phyloP scores from a whole-genome alignment of 768 basidiomycete species.

The Pulveroboletus ravenelii region DNA sequence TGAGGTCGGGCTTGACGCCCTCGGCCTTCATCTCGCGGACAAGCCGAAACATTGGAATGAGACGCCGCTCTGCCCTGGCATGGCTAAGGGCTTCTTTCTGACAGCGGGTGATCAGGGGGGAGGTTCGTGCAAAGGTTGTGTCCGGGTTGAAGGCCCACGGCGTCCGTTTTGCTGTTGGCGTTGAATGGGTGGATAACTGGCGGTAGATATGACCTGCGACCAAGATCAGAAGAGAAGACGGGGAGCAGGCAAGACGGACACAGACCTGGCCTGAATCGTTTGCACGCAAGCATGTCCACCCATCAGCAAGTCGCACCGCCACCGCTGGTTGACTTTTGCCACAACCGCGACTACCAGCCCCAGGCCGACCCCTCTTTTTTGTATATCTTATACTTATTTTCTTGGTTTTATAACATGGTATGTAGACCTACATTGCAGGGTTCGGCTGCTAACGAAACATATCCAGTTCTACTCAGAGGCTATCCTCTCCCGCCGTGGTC shows the following conservation, averaged over 20 bases:
- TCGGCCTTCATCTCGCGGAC: conserved; percentile 56
- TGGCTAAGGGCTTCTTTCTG: conserved; percentile 30
- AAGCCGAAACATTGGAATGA: conserved; percentile 39
- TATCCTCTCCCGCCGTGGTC: conserved; percentile 89
- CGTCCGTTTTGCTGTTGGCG: background rate
- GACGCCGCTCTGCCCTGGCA: conserved; percentile 34
- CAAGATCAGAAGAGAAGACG: background rate
- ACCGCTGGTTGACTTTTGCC: conserved; percentile 18
- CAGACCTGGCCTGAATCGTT: background rate
- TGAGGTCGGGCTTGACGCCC: conserved; percentile 47
- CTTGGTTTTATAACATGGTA: conserved; percentile 24
- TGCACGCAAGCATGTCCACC: conserved; percentile 5
- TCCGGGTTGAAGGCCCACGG: conserved; percentile 30
- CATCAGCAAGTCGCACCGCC: conserved; percentile 18
- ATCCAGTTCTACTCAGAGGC: conserved; percentile 87
- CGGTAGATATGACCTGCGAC: background rate
- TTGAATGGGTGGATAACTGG: conserved; percentile 1
- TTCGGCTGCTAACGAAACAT: background rate
- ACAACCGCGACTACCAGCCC: conserved; percentile 4
- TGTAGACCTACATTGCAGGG: background rate
- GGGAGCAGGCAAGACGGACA: background rate
- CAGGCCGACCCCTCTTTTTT: conserved; percentile 2
- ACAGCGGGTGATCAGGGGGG: conserved; percentile 26
- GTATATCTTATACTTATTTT: conserved; percentile 17
- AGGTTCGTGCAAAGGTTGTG: conserved; percentile 21